These are phyloP conservation scores for Cryptosporidium meleagridis DNA, from an alignment of 169 alveolate species.

Conservation along the genomic window DNA sequence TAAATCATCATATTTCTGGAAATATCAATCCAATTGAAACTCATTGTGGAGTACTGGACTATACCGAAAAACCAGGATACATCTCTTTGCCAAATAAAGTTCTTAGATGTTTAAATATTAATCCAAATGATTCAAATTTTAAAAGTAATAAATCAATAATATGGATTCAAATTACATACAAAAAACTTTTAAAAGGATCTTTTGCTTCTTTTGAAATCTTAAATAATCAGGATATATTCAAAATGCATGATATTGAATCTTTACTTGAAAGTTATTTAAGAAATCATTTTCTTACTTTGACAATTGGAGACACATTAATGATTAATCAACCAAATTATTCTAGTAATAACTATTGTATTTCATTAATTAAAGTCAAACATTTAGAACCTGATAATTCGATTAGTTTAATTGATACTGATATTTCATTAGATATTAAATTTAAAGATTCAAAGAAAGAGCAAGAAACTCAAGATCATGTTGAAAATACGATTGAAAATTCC, in stretches of 20 bases:
- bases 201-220: slow-evolving; percentile 48
- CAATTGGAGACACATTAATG: slow-evolving; percentile 44
- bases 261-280: slow-evolving; percentile 29
- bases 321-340: slow-evolving; percentile 6
- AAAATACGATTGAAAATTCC: not conserved
- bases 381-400: slow-evolving; percentile 49
- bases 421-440: slow-evolving; percentile 2
- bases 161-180: slow-evolving; percentile 35
- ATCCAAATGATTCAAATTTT: not conserved
- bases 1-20: not conserved
- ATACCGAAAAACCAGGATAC: slow-evolving; percentile 22
- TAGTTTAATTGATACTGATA: slow-evolving; percentile 55
- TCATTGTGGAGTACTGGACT: slow-evolving; percentile 64
- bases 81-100: slow-evolving; percentile 54
- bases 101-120: slow-evolving; percentile 38
- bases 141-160: not conserved
- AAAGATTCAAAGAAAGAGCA: not conserved
- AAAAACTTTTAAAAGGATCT: slow-evolving; percentile 24
- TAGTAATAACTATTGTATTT: not conserved
- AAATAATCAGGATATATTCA: slow-evolving; percentile 24
- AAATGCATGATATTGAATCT: slow-evolving; percentile 35
- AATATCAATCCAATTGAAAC: not conserved
- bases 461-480: not conserved
- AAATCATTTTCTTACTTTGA: slow-evolving; percentile 39
- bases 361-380: slow-evolving; percentile 29